These are phyloP conservation scores for Biscogniauxia mediterranea DNA, from an alignment of 2,329 filamentous ascomycete species.

Conservation along the genomic window DNA sequence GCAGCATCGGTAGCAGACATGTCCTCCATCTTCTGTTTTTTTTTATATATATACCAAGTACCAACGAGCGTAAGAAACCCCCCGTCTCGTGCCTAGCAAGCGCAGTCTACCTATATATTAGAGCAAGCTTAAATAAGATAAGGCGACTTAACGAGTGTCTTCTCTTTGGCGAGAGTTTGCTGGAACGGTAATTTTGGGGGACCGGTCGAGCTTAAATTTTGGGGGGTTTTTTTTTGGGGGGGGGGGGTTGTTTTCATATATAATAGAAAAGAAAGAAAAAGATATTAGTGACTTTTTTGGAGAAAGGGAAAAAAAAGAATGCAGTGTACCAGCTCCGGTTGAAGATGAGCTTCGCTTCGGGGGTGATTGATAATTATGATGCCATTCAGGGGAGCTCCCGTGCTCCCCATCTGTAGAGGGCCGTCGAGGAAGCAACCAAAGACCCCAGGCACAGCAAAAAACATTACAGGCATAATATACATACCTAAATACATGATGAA, in stretches of 20 bases:
- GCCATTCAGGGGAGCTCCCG: neutral
- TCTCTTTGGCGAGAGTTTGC: neutral
- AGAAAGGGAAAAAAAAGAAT: no score
- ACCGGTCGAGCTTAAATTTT: neutral
- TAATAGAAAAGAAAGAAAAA: no score
- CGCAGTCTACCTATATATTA: neutral
- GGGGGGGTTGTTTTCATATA: no score
- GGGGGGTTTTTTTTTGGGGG: no score
- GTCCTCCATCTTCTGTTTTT: slow-evolving; percentile 12
- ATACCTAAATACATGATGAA: no score
- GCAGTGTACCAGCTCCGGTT: neutral
- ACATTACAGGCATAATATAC: neutral
- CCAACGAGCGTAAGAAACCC: neutral
- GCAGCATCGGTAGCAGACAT: neutral
- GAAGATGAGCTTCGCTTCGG: neutral
- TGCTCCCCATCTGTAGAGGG: neutral
- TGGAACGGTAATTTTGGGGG: neutral
- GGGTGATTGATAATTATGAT: neutral
- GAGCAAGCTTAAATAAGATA: neutral
- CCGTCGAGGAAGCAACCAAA: neutral
- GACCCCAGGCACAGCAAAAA: neutral
- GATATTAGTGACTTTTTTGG: no score
- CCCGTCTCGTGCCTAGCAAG: no score
- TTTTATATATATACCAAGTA: neutral
- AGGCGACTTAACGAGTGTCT: neutral